Evolutionary conservation across 371 early-diverging fungal species (phyloP).

Genomic region (Blakeslea trispora): DNA sequence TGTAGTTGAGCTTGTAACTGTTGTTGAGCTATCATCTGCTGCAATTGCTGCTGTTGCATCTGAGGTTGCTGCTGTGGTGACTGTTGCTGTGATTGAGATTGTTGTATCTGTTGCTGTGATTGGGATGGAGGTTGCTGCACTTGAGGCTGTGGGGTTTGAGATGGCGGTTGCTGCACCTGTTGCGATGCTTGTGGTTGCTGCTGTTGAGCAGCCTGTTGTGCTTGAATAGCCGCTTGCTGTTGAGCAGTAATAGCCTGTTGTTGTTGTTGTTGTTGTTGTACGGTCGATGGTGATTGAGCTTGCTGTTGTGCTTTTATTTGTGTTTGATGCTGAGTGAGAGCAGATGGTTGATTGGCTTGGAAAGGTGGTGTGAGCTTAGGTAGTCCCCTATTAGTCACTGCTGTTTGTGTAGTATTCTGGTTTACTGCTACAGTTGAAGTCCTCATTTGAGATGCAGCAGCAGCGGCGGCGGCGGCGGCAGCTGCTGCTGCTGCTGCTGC

Average conservation of each 20-base stretch:
- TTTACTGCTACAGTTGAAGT: constrained; percentile 23
- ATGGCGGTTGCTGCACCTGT: constrained; percentile 14
- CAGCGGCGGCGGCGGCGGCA: constrained; percentile 38
- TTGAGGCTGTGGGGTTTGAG: constrained; percentile 23
- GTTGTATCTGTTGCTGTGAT: constrained; percentile 14
- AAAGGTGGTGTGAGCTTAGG: constrained; percentile 11
- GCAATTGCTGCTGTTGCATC: constrained; percentile 1
- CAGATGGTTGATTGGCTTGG: constrained; percentile 3
- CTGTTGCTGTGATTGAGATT: constrained; percentile 1
- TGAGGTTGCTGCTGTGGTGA: constrained; percentile 4
- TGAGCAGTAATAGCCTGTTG: constrained; percentile 30
- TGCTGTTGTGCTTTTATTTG: constrained; percentile 28
- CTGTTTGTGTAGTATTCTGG: constrained; percentile 26
- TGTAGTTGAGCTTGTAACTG: constrained; percentile 11
- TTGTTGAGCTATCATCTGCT: background rate
- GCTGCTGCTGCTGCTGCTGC: constrained; percentile 36
- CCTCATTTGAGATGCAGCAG: constrained; percentile 30
- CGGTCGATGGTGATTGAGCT: constrained; percentile 2
- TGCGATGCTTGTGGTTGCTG: constrained; percentile 17
- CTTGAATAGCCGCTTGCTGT: constrained; percentile 28
- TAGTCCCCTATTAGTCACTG: constrained; percentile 18
- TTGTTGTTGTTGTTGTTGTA: constrained; percentile 23
- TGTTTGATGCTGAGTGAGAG: constrained; percentile 31
- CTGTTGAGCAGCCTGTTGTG: constrained; percentile 21
- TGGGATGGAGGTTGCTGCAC: constrained; percentile 18